Base-by-base conservation (phyloP, 805 yeast species). In the Pichia deserticola region DNA sequence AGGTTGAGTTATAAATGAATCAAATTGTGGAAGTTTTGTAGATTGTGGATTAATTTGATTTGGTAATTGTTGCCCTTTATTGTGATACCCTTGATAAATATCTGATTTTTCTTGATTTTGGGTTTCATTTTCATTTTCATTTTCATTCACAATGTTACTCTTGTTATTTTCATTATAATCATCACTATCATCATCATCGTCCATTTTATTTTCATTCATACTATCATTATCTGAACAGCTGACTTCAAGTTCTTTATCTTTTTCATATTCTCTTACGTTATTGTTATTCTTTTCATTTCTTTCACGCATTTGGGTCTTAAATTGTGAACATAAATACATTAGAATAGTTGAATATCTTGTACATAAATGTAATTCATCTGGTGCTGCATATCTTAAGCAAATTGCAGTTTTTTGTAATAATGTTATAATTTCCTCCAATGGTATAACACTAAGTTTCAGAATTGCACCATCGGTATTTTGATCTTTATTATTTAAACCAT, bases 351-450 rank as follows among this genome's bases (percentile, higher is more conserved):
- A 82, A 60, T 88, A 88, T 44, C 95, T 69, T 0, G 87, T 80
- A 62, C 95, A 84, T 34, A 89, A 70, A 68, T 89, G 97, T 38
- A 89, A 70, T 55, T 88, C 95, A 66, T 89, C 97, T 0, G 96
- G 96, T 1, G 95, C 78, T 29, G 96, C 85, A 57, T 86, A 95
- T 50, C 89, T 67, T 37, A 89, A 66, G 1, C 84, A 82, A 13
- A 80, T 73, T 0, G 96, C 92, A 1, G 90, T 83, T 47, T 75
- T 75, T 53, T 82, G 86, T 47, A 89, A 79, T 38, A 82, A 75
- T 29, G 74, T 74, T 13, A 86, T 71, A 13, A 86, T 82, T 51
- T 86, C 92, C 47, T 84, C 89, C 2, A 79, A 74, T 1, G 89
- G 82, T 12, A 85, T 83, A 30, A 82, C 76, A 41, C 86, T 78